phyloP scores from a whole-genome alignment of 139 green algal genomes.

The Picocystis salinarum region DNA sequence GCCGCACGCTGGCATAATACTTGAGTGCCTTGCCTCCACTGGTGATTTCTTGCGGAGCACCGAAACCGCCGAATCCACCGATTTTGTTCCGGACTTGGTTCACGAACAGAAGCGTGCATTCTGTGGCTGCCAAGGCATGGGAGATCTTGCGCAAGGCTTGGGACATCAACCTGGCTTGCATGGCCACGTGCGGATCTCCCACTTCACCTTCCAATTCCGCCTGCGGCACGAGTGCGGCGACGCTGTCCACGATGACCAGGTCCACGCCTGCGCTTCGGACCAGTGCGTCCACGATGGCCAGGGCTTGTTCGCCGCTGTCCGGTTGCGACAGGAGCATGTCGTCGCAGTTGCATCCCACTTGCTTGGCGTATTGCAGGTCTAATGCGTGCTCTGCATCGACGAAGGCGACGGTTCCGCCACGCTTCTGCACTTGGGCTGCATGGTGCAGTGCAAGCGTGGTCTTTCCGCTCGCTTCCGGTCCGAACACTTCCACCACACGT shows the following conservation, averaged over 20 bases:
- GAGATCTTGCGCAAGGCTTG: constrained; percentile 75
- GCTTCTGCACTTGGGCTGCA: no score
- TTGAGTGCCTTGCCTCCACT: constrained; percentile 84
- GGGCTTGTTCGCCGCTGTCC: constrained; percentile 55
- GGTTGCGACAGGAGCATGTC: constrained; percentile 52
- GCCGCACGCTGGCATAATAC: constrained; percentile 58
- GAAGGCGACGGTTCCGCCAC: constrained; percentile 39
- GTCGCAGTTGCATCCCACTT: constrained; percentile 24
- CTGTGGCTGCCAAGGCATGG: constrained; percentile 42
- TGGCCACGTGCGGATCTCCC: constrained; percentile 45
- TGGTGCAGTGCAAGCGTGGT: constrained; percentile 87
- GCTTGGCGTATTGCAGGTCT: constrained; percentile 68
- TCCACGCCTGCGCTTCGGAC: constrained; percentile 43
- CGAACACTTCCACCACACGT: no score
- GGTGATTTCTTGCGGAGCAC: no score
- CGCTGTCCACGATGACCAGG: constrained; percentile 79
- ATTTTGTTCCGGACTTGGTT: constrained; percentile 87
- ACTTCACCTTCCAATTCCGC: constrained; percentile 87
- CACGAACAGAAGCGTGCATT: constrained; percentile 74
- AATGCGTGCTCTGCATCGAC: constrained; percentile 93
- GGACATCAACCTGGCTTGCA: constrained; percentile 84
- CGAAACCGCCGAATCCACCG: no score
- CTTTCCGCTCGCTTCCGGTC: constrained; percentile 82
- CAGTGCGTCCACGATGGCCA: constrained; percentile 62
- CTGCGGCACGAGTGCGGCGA: constrained; percentile 69